phyloP scores from a whole-genome alignment of 805 yeast species.

The Barnettozyma sucrosica region DNA sequence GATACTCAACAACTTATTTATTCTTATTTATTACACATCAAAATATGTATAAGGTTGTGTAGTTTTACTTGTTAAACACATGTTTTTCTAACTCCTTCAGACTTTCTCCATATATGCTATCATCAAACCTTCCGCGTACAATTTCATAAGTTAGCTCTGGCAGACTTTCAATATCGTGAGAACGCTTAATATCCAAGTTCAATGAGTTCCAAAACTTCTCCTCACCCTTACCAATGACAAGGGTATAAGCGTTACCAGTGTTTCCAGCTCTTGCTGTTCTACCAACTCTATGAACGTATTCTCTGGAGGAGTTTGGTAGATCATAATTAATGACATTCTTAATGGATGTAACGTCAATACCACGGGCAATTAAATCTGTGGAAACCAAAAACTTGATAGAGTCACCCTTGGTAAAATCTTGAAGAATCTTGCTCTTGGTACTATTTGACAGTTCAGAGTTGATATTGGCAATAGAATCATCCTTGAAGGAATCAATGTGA shows the following conservation, averaged over 20 bases:
- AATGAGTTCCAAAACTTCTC: slow-evolving; percentile 52
- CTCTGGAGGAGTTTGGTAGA: slow-evolving; percentile 80
- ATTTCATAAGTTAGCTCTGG: slow-evolving; percentile 18
- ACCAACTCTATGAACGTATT: slow-evolving; percentile 93
- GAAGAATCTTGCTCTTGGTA: slow-evolving; percentile 51
- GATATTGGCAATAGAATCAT: slow-evolving; percentile 37
- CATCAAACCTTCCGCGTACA: slow-evolving; percentile 10
- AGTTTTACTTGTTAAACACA: slow-evolving; percentile 23
- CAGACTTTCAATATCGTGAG: slow-evolving; percentile 32
- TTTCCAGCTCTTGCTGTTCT: slow-evolving; percentile 94
- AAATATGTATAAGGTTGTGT: not conserved
- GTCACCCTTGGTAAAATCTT: slow-evolving; percentile 50
- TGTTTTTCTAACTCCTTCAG: slow-evolving; percentile 40
- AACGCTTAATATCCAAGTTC: slow-evolving; percentile 49
- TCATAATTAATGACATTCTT: slow-evolving; percentile 84
- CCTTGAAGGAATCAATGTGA: not conserved
- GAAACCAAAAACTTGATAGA: slow-evolving; percentile 51
- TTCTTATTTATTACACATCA: slow-evolving; percentile 6
- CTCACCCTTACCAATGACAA: slow-evolving; percentile 78
- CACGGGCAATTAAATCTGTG: slow-evolving; percentile 95
- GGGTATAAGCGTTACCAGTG: slow-evolving; percentile 65
- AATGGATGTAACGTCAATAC: slow-evolving; percentile 73
- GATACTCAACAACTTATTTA: not conserved
- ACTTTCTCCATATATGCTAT: slow-evolving; percentile 38
- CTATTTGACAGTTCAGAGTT: slow-evolving; percentile 52